Conservation (phyloP, 208 protist species). For the Tritrichomonas musculus region DNA sequence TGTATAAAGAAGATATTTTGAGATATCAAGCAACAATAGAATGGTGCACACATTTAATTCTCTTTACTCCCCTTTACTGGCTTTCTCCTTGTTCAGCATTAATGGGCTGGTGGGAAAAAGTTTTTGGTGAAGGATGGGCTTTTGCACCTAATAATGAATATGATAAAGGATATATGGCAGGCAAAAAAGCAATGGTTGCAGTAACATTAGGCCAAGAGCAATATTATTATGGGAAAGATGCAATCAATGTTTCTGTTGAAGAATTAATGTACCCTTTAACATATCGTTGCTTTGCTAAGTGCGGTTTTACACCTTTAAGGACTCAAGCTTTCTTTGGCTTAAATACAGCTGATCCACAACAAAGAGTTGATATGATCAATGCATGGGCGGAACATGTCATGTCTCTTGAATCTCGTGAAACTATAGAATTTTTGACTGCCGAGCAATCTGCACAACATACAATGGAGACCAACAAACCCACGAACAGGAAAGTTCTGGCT, state of each 20-base stretch:
- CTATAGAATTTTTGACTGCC: not conserved
- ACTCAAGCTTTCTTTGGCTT: constrained; percentile 25
- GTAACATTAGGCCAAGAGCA: not conserved
- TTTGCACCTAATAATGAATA: not conserved
- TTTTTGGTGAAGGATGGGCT: constrained; percentile 32
- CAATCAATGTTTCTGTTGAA: not conserved
- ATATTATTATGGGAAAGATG: not conserved
- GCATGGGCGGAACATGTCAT: constrained; percentile 11
- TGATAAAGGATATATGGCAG: not conserved
- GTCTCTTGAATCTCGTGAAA: not conserved
- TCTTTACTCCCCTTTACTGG: constrained; percentile 14
- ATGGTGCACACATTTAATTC: constrained; percentile 30
- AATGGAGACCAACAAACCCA: not conserved
- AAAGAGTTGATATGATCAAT: not conserved
- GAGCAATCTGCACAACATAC: not conserved
- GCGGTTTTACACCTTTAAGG: constrained; percentile 11
- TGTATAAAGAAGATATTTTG: constrained; percentile 29
- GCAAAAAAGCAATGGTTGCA: constrained; percentile 12
- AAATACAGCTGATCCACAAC: not conserved
- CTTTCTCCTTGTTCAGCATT: not conserved
- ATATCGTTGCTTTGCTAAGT: not conserved
- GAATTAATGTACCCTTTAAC: constrained; percentile 27
- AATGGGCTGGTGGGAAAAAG: constrained; percentile 24
- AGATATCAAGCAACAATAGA: not conserved
- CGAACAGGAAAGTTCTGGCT: not conserved